These are phyloP conservation scores for Elaeagnus macrophylla DNA, from an alignment of 306 rosid genomes.

Conservation along the genomic window DNA sequence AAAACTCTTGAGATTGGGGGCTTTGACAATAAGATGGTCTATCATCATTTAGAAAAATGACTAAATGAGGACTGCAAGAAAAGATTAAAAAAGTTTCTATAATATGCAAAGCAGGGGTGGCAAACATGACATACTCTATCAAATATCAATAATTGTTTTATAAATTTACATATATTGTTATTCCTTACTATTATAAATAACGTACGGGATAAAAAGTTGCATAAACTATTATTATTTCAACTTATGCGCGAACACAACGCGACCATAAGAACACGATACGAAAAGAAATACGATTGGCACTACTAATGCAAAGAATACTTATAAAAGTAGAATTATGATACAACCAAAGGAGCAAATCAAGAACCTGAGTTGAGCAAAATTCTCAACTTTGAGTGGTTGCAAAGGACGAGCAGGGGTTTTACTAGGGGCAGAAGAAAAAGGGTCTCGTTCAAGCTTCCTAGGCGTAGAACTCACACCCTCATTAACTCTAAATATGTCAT, in stretches of 20 bases:
- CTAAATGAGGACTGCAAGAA: neutral
- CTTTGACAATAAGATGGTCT: conserved; percentile 26
- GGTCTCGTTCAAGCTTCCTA: conserved; percentile 27
- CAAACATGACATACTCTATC: too few species aligned
- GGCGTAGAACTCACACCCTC: conserved; percentile 47
- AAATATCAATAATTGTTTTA: too few species aligned
- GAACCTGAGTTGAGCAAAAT: conserved; percentile 50
- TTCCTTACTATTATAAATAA: too few species aligned
- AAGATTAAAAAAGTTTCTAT: neutral
- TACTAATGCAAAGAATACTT: too few species aligned
- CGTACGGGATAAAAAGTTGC: too few species aligned
- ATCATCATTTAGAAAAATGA: conserved; percentile 10
- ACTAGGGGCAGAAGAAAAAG: conserved; percentile 21
- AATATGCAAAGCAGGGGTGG: too few species aligned
- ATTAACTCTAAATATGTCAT: conserved; percentile 74
- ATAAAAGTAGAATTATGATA: neutral
- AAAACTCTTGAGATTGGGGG: conserved; percentile 30
- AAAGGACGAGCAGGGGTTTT: conserved; percentile 44
- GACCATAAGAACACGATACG: too few species aligned
- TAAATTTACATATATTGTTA: too few species aligned
- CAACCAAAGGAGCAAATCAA: neutral
- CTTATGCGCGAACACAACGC: too few species aligned
- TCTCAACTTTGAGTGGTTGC: conserved; percentile 29
- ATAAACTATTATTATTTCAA: too few species aligned
- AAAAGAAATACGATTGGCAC: too few species aligned